These are phyloP conservation scores for Phytophthora tentaculata DNA, from an alignment of 352 stramenopile genomes.

Conservation along the genomic window DNA sequence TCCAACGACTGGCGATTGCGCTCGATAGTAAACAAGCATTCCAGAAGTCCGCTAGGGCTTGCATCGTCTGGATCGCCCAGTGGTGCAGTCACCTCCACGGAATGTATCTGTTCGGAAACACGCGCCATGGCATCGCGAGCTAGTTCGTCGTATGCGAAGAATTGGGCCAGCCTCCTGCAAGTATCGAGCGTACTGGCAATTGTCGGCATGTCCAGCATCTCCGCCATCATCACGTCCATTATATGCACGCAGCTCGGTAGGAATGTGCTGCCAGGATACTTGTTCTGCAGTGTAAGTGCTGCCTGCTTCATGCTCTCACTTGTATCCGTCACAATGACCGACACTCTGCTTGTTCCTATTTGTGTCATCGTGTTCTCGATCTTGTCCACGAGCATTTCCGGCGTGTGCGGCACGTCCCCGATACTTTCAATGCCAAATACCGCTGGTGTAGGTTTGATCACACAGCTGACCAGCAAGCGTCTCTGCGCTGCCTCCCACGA, in stretches of 20 bases:
- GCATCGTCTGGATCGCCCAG: constrained; percentile 40
- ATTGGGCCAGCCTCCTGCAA: constrained; percentile 50
- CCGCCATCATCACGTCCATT: constrained; percentile 64
- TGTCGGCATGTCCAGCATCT: constrained; percentile 53
- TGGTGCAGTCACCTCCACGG: constrained; percentile 32
- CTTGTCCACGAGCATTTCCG: constrained; percentile 56
- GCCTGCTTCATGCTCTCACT: constrained; percentile 66
- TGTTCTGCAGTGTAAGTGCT: constrained; percentile 46
- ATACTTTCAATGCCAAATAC: constrained; percentile 73
- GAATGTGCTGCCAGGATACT: constrained; percentile 70
- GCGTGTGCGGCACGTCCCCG: constrained; percentile 49
- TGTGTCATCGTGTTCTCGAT: constrained; percentile 69
- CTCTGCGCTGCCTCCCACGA: constrained; percentile 50
- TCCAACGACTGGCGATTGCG: constrained; percentile 65
- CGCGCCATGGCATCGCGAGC: constrained; percentile 53
- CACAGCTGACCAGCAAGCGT: constrained; percentile 58
- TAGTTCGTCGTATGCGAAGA: constrained; percentile 56
- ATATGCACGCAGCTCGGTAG: constrained; percentile 65
- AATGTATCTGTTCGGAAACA: constrained; percentile 56
- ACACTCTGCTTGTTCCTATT: constrained; percentile 59
- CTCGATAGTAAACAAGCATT: constrained; percentile 59
- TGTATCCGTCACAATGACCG: constrained; percentile 64
- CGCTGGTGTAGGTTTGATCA: constrained; percentile 51
- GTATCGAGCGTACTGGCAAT: constrained; percentile 48
- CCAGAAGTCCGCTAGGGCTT: constrained; percentile 45